phyloP scores from a whole-genome alignment of 805 yeast species.

The Candida maesae region DNA sequence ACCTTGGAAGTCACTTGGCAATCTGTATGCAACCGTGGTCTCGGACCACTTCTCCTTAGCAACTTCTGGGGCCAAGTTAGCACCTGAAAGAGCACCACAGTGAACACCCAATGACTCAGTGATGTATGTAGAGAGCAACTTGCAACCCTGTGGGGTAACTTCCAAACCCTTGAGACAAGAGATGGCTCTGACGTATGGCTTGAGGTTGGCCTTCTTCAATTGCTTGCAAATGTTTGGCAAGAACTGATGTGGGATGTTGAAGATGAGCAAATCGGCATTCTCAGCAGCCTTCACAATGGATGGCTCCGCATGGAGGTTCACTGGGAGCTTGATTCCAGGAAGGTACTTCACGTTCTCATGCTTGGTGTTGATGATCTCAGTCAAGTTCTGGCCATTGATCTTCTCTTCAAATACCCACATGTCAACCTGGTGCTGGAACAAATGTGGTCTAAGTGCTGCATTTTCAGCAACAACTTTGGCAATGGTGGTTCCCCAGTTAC shows the following conservation, averaged over 20 bases:
- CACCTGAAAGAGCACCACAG: slow-evolving; percentile 97
- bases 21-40: slow-evolving; percentile 89
- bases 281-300: slow-evolving; percentile 69
- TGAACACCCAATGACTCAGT: slow-evolving; percentile 76
- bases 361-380: slow-evolving; percentile 83
- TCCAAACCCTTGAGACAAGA: slow-evolving; percentile 92
- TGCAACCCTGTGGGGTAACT: slow-evolving; percentile 80
- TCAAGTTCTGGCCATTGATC: slow-evolving; percentile 64
- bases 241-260: slow-evolving; percentile 98
- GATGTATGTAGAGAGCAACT: slow-evolving; percentile 74
- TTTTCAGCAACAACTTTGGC: slow-evolving; percentile 95
- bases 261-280: slow-evolving; percentile 82
- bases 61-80: slow-evolving; percentile 95
- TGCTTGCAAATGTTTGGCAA: slow-evolving; percentile 71
- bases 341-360: slow-evolving; percentile 95
- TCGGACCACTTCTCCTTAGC: slow-evolving; percentile 96
- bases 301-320: slow-evolving; percentile 86
- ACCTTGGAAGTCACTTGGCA: slow-evolving; percentile 57
- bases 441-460: slow-evolving; percentile 61
- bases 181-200: slow-evolving; percentile 74
- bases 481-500: slow-evolving; percentile 98
- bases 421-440: slow-evolving; percentile 70
- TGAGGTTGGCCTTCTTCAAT: slow-evolving; percentile 65
- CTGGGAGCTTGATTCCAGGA: slow-evolving; percentile 84
- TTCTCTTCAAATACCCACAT: slow-evolving; percentile 98